Evolutionary conservation across 2,329 filamentous ascomycete genomes (phyloP), one percentile per base, ranked within the genome.

Genomic region (Colletotrichum caudatum): DNA sequence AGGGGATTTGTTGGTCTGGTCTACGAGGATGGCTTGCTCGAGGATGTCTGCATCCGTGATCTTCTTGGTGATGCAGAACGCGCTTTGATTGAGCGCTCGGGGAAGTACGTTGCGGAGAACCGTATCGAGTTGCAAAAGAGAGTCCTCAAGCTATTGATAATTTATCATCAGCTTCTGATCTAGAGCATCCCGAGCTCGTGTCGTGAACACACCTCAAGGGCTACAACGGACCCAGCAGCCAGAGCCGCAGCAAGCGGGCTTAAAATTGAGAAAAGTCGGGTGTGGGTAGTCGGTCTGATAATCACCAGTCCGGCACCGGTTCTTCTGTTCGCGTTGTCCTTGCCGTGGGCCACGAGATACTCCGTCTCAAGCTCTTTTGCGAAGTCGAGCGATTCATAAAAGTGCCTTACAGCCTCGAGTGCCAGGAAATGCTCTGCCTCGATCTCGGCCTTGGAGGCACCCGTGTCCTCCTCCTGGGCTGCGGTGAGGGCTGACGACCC

Each of bases 391-490:
- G 79, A 77, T 0, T 75, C 74, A 72, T 86, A 84, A 41, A 81
- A 78, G 51, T 81, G 76, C 69, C 79, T 80, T 4, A 87, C 72
- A 6, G 79, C 76, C 18, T 78, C 76, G 23, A 86, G 76, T 0
- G 82, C 77, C 8, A 84, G 77, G 35, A 80, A 81, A 66, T 82
- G 80, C 73, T 88, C 84, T 1, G 79, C 76, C 20, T 80, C 79
- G 0, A 82, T 80, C 51, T 74, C 73, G 12, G 57, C 29, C 51
- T 46, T 58, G 11, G 66, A 68, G 8, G 71, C 66, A 4, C 75
- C 75, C 2, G 80, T 78, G 69, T 86, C 85, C 46, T 81, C 77
- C 23, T 77, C 76, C 11, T 86, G 82, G 0, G 84, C 83, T 41
- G 81, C 76, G 65, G 79, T 77, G 9, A 86, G 80, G 1, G 77